Evolutionary conservation across 495 filamentous ascomycete species (phyloP).

Genomic region (Xylaria flabelliformis): DNA sequence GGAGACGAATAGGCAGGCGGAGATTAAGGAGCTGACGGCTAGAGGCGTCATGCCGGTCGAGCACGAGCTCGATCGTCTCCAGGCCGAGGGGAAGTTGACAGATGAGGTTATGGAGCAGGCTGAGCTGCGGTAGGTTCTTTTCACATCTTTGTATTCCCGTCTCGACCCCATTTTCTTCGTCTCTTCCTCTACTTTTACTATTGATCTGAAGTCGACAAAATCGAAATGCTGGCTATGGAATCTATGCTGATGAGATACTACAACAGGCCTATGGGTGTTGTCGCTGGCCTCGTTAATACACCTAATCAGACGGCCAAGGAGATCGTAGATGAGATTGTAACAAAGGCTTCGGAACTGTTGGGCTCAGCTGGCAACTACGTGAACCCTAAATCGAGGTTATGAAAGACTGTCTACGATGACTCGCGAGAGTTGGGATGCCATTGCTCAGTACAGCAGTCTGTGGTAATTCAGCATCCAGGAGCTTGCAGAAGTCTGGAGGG

Average conservation of each 20-base stretch:
- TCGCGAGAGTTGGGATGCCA: background rate
- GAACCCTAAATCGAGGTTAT: constrained; percentile 6
- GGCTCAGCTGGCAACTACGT: constrained; percentile 50
- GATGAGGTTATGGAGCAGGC: constrained; percentile 43
- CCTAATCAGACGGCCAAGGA: constrained; percentile 68
- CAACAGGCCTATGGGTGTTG: constrained; percentile 69
- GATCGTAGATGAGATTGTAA: constrained; percentile 72
- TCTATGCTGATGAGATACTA: background rate
- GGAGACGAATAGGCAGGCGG: constrained; percentile 82
- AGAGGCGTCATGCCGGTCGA: constrained; percentile 83
- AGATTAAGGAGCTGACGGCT: constrained; percentile 86
- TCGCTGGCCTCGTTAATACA: constrained; percentile 69
- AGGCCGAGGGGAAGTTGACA: constrained; percentile 72
- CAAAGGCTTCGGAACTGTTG: constrained; percentile 67
- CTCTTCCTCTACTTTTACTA: background rate
- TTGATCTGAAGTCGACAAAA: background rate
- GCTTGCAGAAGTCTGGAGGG: background rate
- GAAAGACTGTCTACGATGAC: background rate
- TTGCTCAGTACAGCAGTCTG: background rate
- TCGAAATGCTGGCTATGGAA: background rate
- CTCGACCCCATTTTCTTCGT: background rate
- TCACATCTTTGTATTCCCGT: background rate
- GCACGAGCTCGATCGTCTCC: constrained; percentile 69
- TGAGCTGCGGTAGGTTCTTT: background rate
- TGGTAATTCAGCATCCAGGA: background rate